Evolutionary conservation across 2,329 filamentous ascomycete species (phyloP), one percentile per base, ranked within the genome.

Genomic region (Fusarium nygamai): DNA sequence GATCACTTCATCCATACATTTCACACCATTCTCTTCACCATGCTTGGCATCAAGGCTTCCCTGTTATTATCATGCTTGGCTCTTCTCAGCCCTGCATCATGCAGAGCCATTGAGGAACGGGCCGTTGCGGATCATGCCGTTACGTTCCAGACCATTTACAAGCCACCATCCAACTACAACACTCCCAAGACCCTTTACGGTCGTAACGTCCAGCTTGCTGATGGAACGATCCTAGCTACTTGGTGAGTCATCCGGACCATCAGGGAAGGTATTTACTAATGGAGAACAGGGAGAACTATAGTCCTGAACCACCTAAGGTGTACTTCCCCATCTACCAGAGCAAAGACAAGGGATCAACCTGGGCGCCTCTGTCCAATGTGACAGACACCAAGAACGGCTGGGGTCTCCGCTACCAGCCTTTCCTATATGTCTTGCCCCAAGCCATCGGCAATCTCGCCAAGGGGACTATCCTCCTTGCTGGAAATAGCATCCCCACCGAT

Each of bases 321-420:
- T 83, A 83, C 77, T 90, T 89, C 77, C 89, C 87, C 58, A 85
- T 89, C 73, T 88, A 83, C 78, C 80, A 83, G 69, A 88, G 86
- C 34, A 82, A 76, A 19, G 88, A 91, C 77, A 81, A 84, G 59
- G 89, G 89, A 6, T 77, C 83, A 36, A 89, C 87, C 5, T 94
- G 91, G 92, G 83, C 84, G 14, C 86, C 91, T 77, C 84, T 92
- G 54, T 89, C 90, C 5, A 85, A 86, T 13, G 89, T 93, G 13
- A 84, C 88, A 6, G 92, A 94, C 77, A 85, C 88, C 58, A 88
- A 88, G 38, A 90, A 92, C 70, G 87, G 87, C 34, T 90, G 88
- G 83, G 92, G 92, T 24, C 81, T 93, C 56, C 86, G 90, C n/a
- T 93, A 92, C 78, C 92, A 94, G 76, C 92, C 92, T 0, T 89